Evolutionary conservation across 1,284 basidiomycete species (phyloP), one percentile per base, ranked within the genome.

Genomic region (Neolentinus lepideus): DNA sequence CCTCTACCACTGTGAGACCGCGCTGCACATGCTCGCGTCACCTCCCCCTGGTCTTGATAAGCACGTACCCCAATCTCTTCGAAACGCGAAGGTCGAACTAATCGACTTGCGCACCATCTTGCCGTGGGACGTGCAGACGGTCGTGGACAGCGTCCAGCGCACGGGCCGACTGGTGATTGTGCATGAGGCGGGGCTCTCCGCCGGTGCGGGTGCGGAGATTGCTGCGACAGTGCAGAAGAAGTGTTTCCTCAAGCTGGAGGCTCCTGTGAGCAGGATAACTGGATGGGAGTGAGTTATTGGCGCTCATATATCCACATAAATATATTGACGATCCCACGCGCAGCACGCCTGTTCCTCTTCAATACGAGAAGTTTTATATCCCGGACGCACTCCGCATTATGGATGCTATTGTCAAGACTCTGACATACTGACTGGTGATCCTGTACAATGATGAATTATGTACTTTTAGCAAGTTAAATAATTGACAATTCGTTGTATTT

Each of bases 81-180:
- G 90, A 11, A 72, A 71, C 0, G 87, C 92, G 2, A 85, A 84
- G 56, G 74, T 98, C 54, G 93, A 98, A 70, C 76, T 98, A 3
- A 94, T 98, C 61, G 94, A 98, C 71, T 69, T 98, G 57, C 80
- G 94, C 22, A 93, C 93, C 0, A 88, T 98, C 61, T 72, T 95
- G 27, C 94, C 94, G 0, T 93, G 93, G 85, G 95, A 97, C 62
- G 75, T 91, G 12, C 81, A 90, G 51, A 86, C 84, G 0, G 72
- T 96, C 33, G 76, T 81, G n/a, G 84, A 90, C 66, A 92, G 90
- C 61, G 92, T 95, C 21, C 80, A 80, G 56, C 81, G 85, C 59
- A 95, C 93, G 0, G 90, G 93, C 0, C 74, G 92, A 25, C 76
- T 94, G 56, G 84, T 96, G n/a, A 78, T 96, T 52, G 92, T 95